Base-by-base conservation (phyloP, 768 basidiomycete species). In the Collybia sp. region DNA sequence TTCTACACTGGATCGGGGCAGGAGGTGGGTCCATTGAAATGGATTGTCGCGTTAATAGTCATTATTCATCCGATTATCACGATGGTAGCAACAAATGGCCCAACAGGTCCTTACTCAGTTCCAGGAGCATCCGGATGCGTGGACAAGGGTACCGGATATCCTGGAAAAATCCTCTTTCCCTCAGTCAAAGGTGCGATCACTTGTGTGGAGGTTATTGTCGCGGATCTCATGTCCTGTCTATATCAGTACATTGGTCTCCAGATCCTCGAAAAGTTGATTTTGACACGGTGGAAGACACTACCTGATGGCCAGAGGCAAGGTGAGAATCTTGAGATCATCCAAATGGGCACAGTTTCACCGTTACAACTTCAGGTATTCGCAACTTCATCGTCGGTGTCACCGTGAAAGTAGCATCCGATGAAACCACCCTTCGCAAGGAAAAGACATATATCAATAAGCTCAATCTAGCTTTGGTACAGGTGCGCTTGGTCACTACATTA, bases 381-480 rank as follows among this genome's bases (percentile, higher is more conserved):
- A 98, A 98, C 67, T 99, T 98, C 56, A 82, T 99, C 55, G 91
- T 97, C 42, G 88, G 86, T 16, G 78, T 93, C 37, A 95, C 88
- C 9, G 91, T 98, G 54, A 93, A 94, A 62, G 83, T 89, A 16
- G 88, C 94, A 43, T 91, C 91, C 2, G 95, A 98, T 65, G 95
- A 98, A 63, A 70, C 76, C 15, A 75, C 82, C 16, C 78, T 95
- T 73, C 82, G 90, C 52, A 86, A 88, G 65, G 93, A 98, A 73
- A 97, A 90, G 79, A 86, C 88, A 1, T 94, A 88, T 58, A 62
- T 98, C 58, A 94, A 96, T 66, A 99, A 99, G 73, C 79, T 99
- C 46, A 98, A 99, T 60, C 76, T 99, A 44, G 92, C 94, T 16
- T 77, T 99, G 40, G 92, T 99, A 45, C 92, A 95, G 73, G 93